phyloP scores from a whole-genome alignment of 331 rosid genomes.

The Saraca asoca region DNA sequence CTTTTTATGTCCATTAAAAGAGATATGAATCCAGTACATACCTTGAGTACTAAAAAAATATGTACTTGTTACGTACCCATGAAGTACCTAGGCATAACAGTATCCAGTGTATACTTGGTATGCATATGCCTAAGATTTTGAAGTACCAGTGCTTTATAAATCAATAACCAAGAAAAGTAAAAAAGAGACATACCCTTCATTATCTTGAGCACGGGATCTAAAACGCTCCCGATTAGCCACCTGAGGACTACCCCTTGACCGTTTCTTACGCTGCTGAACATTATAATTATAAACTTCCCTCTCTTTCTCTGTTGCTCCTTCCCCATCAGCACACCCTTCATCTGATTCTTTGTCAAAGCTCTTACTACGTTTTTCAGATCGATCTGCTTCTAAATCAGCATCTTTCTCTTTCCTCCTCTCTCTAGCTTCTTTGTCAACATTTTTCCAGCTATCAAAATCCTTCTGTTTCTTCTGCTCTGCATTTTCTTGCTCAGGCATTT shows the following conservation, averaged over 20 bases:
- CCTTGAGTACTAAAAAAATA: too few relatives aligned
- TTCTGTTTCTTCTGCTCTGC: constrained; percentile 75
- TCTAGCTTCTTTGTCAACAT: constrained; percentile 68
- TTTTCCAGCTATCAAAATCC: constrained; percentile 74
- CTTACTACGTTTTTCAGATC: constrained; percentile 66
- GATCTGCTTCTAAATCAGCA: constrained; percentile 64
- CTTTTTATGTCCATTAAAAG: too few relatives aligned
- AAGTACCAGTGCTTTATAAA: constrained; percentile 17
- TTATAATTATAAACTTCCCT: constrained; percentile 68
- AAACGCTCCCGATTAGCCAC: constrained; percentile 75
- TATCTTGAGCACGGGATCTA: constrained; percentile 65
- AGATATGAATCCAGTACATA: too few relatives aligned
- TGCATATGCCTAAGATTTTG: too few relatives aligned
- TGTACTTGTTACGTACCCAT: too few relatives aligned
- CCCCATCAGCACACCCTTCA: constrained; percentile 73
- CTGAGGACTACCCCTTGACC: constrained; percentile 81
- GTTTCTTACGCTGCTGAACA: constrained; percentile 83
- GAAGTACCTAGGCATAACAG: too few relatives aligned
- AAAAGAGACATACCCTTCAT: constrained; percentile 65
- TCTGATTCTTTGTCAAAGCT: constrained; percentile 72
- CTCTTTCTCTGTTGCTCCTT: constrained; percentile 69
- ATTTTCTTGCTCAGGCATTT: constrained; percentile 60
- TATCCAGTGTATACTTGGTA: too few relatives aligned
- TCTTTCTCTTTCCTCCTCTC: constrained; percentile 84
- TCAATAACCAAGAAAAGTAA: constrained; percentile 28